Percentiles rank a stretch among this genome's conserved stretches.
These are phyloP conservation scores for Phytophthora hybrid DNA, from an alignment of 352 stramenopile genomes.

Conservation along the genomic window DNA sequence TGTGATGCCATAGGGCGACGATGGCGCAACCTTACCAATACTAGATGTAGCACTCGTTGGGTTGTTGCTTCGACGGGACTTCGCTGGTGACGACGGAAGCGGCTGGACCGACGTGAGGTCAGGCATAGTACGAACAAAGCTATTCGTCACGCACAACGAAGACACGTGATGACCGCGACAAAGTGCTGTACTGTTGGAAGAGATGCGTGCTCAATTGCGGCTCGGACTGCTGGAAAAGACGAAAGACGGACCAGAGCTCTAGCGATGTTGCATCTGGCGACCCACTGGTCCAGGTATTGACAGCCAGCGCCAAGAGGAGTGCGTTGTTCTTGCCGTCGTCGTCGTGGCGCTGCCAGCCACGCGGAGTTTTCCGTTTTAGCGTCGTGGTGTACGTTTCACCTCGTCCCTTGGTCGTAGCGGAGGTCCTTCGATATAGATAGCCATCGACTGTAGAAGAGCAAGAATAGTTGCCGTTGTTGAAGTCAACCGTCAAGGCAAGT, in stretches of 20 bases:
- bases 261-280: constrained; percentile 27
- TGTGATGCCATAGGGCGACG: constrained; percentile 77
- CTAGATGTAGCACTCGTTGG: constrained; percentile 22
- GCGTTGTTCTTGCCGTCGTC: constrained; percentile 8
- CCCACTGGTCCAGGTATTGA: constrained; percentile 20
- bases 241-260: constrained; percentile 13
- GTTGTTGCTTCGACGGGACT: constrained; percentile 35
- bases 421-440: neutral
- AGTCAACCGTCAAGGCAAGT: constrained; percentile 2
- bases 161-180: neutral
- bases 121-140: constrained; percentile 26
- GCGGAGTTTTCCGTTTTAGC: constrained; percentile 37
- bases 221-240: neutral
- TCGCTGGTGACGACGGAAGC: constrained; percentile 26
- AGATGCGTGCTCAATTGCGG: neutral
- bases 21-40: constrained; percentile 73
- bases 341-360: constrained; percentile 2
- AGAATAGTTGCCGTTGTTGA: constrained; percentile 30
- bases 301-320: constrained; percentile 10
- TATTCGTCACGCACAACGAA: neutral
- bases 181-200: neutral
- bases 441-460: constrained; percentile 2
- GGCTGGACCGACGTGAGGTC: constrained; percentile 65
- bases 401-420: neutral
- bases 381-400: constrained; percentile 24